Conservation (phyloP, 306 rosid species). For the Aeschynomene evenia region DNA sequence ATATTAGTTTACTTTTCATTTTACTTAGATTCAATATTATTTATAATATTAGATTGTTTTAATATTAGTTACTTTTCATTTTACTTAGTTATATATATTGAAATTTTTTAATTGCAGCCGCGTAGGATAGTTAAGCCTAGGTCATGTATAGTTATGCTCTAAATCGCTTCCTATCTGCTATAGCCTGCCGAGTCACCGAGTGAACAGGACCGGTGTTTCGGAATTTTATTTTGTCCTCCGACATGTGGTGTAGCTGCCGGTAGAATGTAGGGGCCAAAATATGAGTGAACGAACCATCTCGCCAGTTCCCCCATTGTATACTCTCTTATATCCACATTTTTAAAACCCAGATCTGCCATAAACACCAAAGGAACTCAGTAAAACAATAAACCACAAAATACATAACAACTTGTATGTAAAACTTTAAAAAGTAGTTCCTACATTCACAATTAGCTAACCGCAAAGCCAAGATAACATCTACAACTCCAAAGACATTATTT, state of each 20-base stretch:
- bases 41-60: no score
- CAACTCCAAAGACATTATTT: not conserved
- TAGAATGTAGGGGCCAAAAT: slow-evolving; percentile 97
- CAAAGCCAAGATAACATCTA: slow-evolving; percentile 23
- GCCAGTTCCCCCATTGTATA: slow-evolving; percentile 87
- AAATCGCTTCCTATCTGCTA: slow-evolving; percentile 90
- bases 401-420: not conserved
- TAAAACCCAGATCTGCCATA: slow-evolving; percentile 80
- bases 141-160: no score
- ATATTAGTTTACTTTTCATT: no score
- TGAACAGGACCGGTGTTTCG: slow-evolving; percentile 98
- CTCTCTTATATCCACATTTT: slow-evolving; percentile 91
- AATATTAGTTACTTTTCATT: no score
- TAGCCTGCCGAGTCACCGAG: slow-evolving; percentile 96
- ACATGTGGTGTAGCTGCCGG: slow-evolving; percentile 91
- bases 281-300: slow-evolving; percentile 82
- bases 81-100: no score
- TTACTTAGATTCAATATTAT: no score
- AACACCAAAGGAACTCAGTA: slow-evolving; percentile 2
- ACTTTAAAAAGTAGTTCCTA: slow-evolving; percentile 9
- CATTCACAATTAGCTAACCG: not conserved
- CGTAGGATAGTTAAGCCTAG: no score
- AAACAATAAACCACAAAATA: not conserved
- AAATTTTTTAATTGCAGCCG: no score
- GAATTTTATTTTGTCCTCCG: slow-evolving; percentile 93